Percentiles rank a stretch among this genome's conserved stretches.
Conservation (phyloP, 345 rosid genomes). For the Laguncularia racemosa region DNA sequence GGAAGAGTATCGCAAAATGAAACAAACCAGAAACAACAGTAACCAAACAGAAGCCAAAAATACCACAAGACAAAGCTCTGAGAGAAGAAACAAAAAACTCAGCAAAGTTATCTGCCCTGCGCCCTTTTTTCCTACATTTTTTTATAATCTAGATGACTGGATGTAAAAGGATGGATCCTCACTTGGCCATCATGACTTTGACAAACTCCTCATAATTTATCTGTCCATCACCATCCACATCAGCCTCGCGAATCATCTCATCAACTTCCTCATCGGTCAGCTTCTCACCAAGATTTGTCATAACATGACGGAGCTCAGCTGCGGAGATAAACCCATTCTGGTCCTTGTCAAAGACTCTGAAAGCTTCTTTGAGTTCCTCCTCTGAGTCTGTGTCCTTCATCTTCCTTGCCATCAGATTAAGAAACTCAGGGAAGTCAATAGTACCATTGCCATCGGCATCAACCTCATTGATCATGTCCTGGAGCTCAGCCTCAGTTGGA, state of each 20-base stretch:
- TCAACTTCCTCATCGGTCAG: conserved; percentile 44
- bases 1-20: conserved; percentile 12
- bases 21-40: conserved; percentile 18
- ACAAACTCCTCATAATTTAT: conserved; percentile 46
- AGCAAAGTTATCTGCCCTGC: conserved; percentile 30
- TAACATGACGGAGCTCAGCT: conserved; percentile 42
- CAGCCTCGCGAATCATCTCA: conserved; percentile 48
- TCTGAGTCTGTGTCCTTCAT: conserved; percentile 46
- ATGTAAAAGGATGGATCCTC: conserved; percentile 11
- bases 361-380: conserved; percentile 48
- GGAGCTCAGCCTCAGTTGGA: conserved; percentile 45
- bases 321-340: conserved; percentile 48
- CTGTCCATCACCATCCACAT: conserved; percentile 43
- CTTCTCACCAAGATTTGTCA: conserved; percentile 46
- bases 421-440: conserved; percentile 43
- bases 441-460: conserved; percentile 49
- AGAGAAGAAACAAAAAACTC: conserved; percentile 19
- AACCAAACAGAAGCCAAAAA: conserved; percentile 18
- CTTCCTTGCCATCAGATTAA: conserved; percentile 41
- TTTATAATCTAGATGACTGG: conserved; percentile 5
- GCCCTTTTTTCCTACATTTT: conserved; percentile 13
- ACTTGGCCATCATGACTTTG: conserved; percentile 50
- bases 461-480: conserved; percentile 46
- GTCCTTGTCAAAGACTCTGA: conserved; percentile 42
- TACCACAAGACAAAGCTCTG: conserved; percentile 18